A percentile compares a stretch with the other conserved stretches of the same genome.
Conservation (phyloP, 139 green algal genomes). For the Chlorella sorokiniana region DNA sequence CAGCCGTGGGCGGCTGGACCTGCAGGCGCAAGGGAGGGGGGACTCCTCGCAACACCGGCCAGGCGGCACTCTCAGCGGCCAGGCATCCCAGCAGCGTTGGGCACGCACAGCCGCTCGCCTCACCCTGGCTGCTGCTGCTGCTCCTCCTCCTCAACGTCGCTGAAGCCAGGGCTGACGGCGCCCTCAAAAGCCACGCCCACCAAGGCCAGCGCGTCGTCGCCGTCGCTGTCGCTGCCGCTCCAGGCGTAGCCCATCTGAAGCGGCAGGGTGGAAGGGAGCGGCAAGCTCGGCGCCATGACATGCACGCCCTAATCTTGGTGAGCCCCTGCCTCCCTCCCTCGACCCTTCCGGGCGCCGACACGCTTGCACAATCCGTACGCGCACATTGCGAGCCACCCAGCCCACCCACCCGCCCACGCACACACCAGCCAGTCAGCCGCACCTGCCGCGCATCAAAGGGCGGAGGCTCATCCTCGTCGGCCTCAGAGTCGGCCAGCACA, state of each 20-base stretch:
- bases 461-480: neutral
- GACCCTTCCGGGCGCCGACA: too few species aligned
- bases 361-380: too few species aligned
- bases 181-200: constrained; percentile 14
- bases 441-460: neutral
- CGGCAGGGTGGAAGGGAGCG: neutral
- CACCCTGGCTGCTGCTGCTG: constrained; percentile 10
- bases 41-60: neutral
- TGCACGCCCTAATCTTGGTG: neutral
- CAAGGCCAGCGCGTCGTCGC: neutral
- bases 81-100: neutral
- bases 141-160: constrained; percentile 10
- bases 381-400: too few species aligned
- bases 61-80: neutral
- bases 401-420: too few species aligned
- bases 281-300: neutral
- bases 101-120: neutral
- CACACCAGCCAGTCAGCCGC: neutral
- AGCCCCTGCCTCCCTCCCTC: neutral
- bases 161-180: constrained; percentile 18
- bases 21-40: neutral
- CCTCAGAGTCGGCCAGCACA: neutral
- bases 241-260: constrained; percentile 8
- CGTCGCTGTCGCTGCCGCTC: constrained; percentile 31
- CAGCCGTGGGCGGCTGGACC: neutral